Conservation (phyloP, 192 early-diverging fungal species). For the Backusella sp. region DNA sequence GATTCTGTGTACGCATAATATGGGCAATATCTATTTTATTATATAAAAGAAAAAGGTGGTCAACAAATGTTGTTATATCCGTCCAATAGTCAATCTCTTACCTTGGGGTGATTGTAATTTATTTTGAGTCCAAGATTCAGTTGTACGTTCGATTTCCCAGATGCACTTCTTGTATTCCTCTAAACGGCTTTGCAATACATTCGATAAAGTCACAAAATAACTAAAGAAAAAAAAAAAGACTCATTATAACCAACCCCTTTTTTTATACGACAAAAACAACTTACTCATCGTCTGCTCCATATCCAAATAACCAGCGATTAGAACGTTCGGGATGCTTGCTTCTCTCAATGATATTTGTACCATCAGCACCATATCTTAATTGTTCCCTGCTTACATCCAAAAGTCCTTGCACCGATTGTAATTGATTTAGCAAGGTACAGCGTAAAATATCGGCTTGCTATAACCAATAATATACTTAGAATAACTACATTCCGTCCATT, state of each 20-base stretch:
- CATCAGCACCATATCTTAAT: conserved; percentile 23
- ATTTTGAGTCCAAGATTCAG: conserved; percentile 22
- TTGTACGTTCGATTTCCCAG: conserved; percentile 31
- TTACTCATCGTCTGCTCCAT: conserved; percentile 30
- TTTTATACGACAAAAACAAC: background rate
- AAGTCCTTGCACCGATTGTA: conserved; percentile 13
- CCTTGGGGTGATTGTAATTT: conserved; percentile 25
- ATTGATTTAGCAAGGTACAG: conserved; percentile 15
- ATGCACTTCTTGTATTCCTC: conserved; percentile 34
- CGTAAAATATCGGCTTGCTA: conserved; percentile 29
- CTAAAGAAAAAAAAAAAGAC: background rate
- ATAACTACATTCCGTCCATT: background rate
- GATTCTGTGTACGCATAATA: conserved; percentile 29
- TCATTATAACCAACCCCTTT: background rate
- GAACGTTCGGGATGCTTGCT: conserved; percentile 20
- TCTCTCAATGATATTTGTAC: conserved; percentile 21
- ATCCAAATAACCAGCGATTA: conserved; percentile 29
- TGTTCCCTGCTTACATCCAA: conserved; percentile 26
- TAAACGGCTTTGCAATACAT: conserved; percentile 21
- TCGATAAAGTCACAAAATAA: conserved; percentile 27
- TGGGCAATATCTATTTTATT: conserved; percentile 23
- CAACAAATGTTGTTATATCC: background rate
- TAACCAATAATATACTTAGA: background rate
- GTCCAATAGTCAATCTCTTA: background rate
- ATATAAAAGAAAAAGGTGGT: background rate